These are phyloP conservation scores for Tolypocladium pustulatum DNA, from an alignment of 2,329 filamentous ascomycete species.

Conservation along the genomic window DNA sequence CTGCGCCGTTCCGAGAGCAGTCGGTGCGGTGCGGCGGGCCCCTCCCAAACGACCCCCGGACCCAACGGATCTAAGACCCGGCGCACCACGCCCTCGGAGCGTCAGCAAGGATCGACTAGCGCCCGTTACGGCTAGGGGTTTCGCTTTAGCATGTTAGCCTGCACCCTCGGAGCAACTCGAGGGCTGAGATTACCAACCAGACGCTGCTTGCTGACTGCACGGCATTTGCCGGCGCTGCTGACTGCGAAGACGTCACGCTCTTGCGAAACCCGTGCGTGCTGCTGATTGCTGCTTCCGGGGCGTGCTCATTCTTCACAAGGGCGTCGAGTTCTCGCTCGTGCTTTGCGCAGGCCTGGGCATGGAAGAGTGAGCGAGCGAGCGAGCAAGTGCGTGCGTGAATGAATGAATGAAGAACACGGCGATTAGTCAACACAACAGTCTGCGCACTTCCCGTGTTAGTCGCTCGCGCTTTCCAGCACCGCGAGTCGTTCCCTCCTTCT, in stretches of 20 bases:
- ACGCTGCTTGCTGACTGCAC: neutral
- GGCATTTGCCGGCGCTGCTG: too few species aligned
- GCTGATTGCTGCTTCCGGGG: neutral
- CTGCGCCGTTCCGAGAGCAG: neutral
- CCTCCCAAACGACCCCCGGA: neutral
- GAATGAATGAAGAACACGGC: too few species aligned
- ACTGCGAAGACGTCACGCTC: neutral
- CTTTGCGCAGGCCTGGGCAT: neutral
- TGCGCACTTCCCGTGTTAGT: too few species aligned
- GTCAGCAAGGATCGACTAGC: neutral
- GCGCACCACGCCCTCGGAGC: neutral
- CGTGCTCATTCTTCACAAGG: neutral
- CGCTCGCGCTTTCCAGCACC: too few species aligned
- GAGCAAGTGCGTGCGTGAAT: too few species aligned
- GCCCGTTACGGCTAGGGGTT: neutral
- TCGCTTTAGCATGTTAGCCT: neutral
- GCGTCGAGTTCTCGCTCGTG: neutral
- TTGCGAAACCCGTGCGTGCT: too few species aligned
- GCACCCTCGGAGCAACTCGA: neutral
- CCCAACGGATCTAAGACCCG: neutral
- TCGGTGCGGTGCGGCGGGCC: neutral
- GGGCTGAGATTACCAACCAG: conserved; percentile 12
- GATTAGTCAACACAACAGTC: too few species aligned
- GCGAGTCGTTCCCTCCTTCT: too few species aligned
- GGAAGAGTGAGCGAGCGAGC: neutral